Conservation (phyloP, 2,329 filamentous ascomycete genomes). For the Phyllosticta citrichinensis region DNA sequence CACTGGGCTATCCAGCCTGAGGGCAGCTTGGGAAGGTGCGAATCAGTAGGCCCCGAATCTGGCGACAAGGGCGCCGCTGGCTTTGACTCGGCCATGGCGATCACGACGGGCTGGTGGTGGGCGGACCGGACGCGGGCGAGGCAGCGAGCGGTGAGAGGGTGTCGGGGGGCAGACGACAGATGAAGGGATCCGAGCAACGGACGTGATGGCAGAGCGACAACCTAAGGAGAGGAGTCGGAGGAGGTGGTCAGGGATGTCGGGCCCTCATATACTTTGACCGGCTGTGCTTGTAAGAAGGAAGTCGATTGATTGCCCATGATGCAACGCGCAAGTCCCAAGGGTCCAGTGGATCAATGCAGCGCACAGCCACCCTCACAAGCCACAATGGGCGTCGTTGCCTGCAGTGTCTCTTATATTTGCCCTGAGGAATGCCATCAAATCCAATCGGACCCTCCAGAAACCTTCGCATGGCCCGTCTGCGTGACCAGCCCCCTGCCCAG, state of each 20-base stretch:
- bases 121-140: conserved; percentile 3
- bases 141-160: background rate
- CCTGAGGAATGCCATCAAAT: background rate
- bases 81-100: conserved; percentile 6
- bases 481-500: background rate
- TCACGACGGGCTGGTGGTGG: background rate
- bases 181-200: background rate
- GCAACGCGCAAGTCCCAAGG: background rate
- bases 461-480: background rate
- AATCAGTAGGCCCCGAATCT: conserved; percentile 30
- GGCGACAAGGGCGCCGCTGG: conserved; percentile 17
- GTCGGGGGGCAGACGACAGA: background rate
- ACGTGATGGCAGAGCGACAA: background rate
- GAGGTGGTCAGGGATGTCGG: background rate
- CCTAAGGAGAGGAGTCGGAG: background rate
- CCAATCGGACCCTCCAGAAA: background rate
- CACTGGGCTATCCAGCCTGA: conserved; percentile 32
- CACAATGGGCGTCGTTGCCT: background rate
- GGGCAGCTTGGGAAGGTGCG: conserved; percentile 27
- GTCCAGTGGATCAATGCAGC: background rate
- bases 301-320: background rate
- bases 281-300: background rate
- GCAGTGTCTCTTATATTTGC: background rate
- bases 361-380: background rate
- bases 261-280: background rate